A percentile compares a stretch with the other conserved stretches of the same genome.
Evolutionary conservation across 2,329 filamentous ascomycete genomes (phyloP).

Genomic region (Shiraia bambusicola): DNA sequence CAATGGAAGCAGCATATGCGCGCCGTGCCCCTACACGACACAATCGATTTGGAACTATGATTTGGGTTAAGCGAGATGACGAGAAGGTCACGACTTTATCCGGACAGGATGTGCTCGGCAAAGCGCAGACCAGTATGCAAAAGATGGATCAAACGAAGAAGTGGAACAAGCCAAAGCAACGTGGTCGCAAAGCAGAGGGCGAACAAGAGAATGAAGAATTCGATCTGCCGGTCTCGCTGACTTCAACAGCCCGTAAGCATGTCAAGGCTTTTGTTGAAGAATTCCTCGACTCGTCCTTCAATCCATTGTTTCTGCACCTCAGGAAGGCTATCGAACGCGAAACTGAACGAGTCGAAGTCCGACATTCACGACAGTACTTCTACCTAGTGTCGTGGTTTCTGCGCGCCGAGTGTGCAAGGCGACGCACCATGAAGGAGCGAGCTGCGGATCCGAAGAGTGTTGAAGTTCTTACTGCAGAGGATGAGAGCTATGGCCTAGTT

Average conservation of each 20-base stretch:
- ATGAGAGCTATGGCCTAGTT: constrained; percentile 80
- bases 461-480: constrained; percentile 50
- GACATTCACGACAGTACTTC: constrained; percentile 84
- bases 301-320: constrained; percentile 78
- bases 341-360: constrained; percentile 73
- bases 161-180: constrained; percentile 76
- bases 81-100: constrained; percentile 83
- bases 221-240: constrained; percentile 70
- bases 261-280: constrained; percentile 84
- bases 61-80: constrained; percentile 89
- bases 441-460: constrained; percentile 50
- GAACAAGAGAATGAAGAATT: constrained; percentile 61
- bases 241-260: constrained; percentile 70
- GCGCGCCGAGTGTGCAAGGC: constrained; percentile 75
- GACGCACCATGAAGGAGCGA: constrained; percentile 57
- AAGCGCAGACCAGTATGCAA: constrained; percentile 70
- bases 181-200: constrained; percentile 44
- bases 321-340: constrained; percentile 90
- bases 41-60: constrained; percentile 94
- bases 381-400: constrained; percentile 93
- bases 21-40: constrained; percentile 81
- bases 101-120: constrained; percentile 80
- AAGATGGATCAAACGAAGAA: constrained; percentile 92
- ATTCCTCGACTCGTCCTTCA: constrained; percentile 93
- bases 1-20: constrained; percentile 76